Conservation (phyloP, 192 early-diverging fungal species). For the Backusella liffmaniae region DNA sequence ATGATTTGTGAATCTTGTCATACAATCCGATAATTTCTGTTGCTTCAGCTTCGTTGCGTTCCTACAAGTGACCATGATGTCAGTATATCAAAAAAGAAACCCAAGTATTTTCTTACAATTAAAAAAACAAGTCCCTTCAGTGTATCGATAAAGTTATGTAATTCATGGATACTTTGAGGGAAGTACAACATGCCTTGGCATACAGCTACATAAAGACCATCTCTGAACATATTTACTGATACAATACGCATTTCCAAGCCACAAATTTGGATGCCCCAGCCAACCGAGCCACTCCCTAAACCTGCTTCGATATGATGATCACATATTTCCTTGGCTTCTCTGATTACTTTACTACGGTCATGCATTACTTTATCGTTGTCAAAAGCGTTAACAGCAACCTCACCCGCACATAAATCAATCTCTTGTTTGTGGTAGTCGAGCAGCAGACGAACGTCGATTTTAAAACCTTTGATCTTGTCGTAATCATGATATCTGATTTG, state of each 20-base stretch:
- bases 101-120: too few relatives aligned
- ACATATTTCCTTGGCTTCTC: background rate
- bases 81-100: too few relatives aligned
- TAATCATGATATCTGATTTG: background rate
- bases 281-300: background rate
- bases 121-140: background rate
- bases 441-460: background rate
- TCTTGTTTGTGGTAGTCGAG: background rate
- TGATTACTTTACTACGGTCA: background rate
- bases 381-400: background rate
- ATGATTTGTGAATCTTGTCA: too few relatives aligned
- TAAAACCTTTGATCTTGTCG: background rate
- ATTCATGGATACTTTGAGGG: too few relatives aligned
- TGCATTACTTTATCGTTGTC: background rate
- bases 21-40: too few relatives aligned
- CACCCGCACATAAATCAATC: slow-evolving; percentile 8
- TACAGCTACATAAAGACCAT: too few relatives aligned
- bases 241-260: too few relatives aligned
- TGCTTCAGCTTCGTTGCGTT: too few relatives aligned
- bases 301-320: slow-evolving; percentile 12
- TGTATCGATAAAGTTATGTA: too few relatives aligned
- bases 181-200: too few relatives aligned
- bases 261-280: background rate
- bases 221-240: too few relatives aligned
- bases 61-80: too few relatives aligned